Evolutionary conservation across 805 yeast genomes (phyloP).

Genomic region (Myxozyma udenii): DNA sequence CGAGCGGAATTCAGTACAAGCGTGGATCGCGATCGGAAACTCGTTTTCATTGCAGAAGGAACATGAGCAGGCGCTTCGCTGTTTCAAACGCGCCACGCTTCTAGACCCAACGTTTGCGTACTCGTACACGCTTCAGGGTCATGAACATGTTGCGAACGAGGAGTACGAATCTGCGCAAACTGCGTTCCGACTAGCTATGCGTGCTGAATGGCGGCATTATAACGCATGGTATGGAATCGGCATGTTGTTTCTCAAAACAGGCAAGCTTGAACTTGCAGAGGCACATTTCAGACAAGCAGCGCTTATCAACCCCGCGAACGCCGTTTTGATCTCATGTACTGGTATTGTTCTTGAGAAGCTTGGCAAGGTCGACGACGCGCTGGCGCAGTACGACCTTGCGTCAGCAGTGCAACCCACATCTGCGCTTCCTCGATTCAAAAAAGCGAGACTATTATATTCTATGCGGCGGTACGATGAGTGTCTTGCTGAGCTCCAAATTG

Average conservation of each 20-base stretch:
- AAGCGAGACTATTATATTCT: constrained; percentile 74
- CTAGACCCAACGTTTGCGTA: constrained; percentile 71
- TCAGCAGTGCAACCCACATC: constrained; percentile 78
- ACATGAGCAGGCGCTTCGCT: constrained; percentile 83
- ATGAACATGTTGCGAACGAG: constrained; percentile 83
- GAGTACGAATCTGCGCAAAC: constrained; percentile 86
- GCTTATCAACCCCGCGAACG: constrained; percentile 84
- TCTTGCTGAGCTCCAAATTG: constrained; percentile 65
- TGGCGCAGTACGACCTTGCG: constrained; percentile 79
- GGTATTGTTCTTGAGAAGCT: constrained; percentile 88
- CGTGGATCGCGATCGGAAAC: constrained; percentile 93
- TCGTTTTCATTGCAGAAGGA: constrained; percentile 78
- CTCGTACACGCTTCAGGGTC: constrained; percentile 91
- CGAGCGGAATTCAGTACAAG: constrained; percentile 64
- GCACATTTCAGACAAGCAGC: constrained; percentile 84
- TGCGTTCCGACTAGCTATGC: constrained; percentile 73
- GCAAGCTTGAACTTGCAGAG: constrained; percentile 79
- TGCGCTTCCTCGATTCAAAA: constrained; percentile 82
- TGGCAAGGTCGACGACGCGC: constrained; percentile 65
- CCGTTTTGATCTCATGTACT: constrained; percentile 83
- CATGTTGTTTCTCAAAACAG: constrained; percentile 83
- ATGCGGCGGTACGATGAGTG: constrained; percentile 66
- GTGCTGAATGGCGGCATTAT: constrained; percentile 77
- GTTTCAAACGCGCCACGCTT: constrained; percentile 75
- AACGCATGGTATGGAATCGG: constrained; percentile 96